Conservation (phyloP, 495 filamentous ascomycete species). For the Podospora conica region DNA sequence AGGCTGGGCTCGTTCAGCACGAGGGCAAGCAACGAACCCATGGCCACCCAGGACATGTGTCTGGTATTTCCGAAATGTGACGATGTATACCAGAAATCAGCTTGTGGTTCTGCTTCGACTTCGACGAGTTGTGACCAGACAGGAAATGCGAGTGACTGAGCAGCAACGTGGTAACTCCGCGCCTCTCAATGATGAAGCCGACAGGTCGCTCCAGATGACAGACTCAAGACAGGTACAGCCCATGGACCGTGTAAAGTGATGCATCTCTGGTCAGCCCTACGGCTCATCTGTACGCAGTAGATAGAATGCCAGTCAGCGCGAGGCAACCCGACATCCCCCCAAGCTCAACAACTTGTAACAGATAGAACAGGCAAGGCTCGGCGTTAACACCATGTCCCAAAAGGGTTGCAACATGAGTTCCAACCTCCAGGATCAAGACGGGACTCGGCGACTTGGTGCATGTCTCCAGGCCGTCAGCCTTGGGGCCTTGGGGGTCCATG, state of each 20-base stretch:
- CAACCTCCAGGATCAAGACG: not conserved
- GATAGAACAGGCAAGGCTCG: not conserved
- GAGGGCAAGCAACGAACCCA: not conserved
- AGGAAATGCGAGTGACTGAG: too few species aligned
- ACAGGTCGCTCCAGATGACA: not conserved
- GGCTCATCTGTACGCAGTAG: too few species aligned
- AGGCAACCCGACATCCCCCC: not conserved
- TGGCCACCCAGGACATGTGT: too few species aligned
- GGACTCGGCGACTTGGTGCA: not conserved
- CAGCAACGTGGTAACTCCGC: not conserved
- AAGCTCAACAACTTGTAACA: not conserved
- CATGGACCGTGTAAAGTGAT: not conserved
- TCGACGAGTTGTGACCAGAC: too few species aligned
- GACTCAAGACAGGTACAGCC: too few species aligned
- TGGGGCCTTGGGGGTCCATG: too few species aligned
- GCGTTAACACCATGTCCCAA: not conserved
- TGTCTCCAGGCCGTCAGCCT: not conserved
- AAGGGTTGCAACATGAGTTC: not conserved
- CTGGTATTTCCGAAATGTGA: too few species aligned
- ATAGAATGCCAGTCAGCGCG: not conserved
- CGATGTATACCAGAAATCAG: too few species aligned
- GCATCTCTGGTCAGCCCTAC: not conserved
- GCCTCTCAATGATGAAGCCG: too few species aligned
- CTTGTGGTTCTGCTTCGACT: too few species aligned
- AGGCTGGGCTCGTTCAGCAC: not conserved